Evolutionary conservation across 345 rosid species (phyloP).

Genomic region (Cardamine resedifolia): DNA sequence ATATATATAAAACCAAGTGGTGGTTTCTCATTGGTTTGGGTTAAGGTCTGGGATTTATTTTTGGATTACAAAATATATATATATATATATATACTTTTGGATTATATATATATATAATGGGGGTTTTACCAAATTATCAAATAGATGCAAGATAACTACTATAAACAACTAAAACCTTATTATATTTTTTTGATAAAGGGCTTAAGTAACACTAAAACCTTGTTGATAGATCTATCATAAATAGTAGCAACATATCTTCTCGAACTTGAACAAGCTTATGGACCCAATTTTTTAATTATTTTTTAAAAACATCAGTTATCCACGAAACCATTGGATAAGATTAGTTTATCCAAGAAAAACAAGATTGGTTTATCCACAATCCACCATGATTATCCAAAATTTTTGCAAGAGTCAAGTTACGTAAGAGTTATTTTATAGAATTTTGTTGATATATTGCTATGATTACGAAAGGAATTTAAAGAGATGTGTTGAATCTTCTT

Average conservation of each 20-base stretch:
- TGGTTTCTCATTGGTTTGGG: no score
- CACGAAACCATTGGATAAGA: slow-evolving; percentile 18
- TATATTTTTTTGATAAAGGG: no score
- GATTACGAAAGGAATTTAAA: slow-evolving; percentile 24
- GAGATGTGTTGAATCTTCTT: slow-evolving; percentile 16
- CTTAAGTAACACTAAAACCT: neutral
- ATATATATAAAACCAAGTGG: no score
- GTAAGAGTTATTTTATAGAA: neutral
- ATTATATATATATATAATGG: neutral
- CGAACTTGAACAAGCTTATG: slow-evolving; percentile 7
- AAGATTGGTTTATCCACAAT: no score
- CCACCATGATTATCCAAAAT: neutral
- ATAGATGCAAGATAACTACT: no score
- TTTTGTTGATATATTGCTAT: neutral
- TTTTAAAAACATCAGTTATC: neutral
- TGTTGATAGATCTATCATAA: neutral
- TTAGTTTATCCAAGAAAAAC: no score
- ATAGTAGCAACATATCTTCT: neutral
- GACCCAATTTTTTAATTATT: neutral
- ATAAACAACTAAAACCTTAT: neutral
- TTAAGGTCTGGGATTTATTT: no score
- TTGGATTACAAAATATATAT: no score
- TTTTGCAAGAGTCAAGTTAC: neutral
- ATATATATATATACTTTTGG: no score
- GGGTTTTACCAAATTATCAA: neutral